phyloP scores from a whole-genome alignment of 202 grass and related monocot species.

The Digitaria exilis region DNA sequence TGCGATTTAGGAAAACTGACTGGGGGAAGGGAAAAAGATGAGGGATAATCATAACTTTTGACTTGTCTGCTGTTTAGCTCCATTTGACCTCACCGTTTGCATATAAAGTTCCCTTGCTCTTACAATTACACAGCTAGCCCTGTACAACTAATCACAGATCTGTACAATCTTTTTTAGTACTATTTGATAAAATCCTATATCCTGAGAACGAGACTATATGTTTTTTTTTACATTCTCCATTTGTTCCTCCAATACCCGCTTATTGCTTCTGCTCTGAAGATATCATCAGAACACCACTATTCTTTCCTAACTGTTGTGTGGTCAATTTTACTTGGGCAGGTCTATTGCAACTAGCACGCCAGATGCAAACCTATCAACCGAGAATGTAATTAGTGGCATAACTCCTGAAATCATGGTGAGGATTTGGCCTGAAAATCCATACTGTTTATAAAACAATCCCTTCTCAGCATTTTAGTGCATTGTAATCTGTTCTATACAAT shows the following conservation, averaged over 20 bases:
- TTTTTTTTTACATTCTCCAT: not conserved
- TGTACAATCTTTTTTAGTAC: not conserved
- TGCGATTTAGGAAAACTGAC: conserved; percentile 5
- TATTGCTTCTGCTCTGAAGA: too few relatives aligned
- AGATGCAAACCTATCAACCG: conserved; percentile 47
- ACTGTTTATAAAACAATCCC: not conserved
- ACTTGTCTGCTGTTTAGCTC: conserved; percentile 29
- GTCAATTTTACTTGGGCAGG: conserved; percentile 37
- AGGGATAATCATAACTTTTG: conserved; percentile 41
- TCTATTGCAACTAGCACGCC: conserved; percentile 44
- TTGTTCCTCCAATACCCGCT: not conserved
- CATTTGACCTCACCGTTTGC: not conserved
- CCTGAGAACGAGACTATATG: conserved; percentile 6
- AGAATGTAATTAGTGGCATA: conserved; percentile 53
- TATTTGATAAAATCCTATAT: conserved; percentile 2
- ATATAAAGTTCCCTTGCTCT: not conserved
- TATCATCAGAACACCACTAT: too few relatives aligned
- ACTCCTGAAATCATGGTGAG: conserved; percentile 43
- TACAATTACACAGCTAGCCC: too few relatives aligned
- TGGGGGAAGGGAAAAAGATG: conserved; percentile 22
- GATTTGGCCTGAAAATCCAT: not conserved
- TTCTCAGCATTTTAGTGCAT: not conserved
- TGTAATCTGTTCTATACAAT: not conserved
- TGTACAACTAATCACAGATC: conserved; percentile 30
- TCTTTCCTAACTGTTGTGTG: conserved; percentile 28